Evolutionary conservation across 2,329 filamentous ascomycete genomes (phyloP).

Genomic region (Penicillium sp.): DNA sequence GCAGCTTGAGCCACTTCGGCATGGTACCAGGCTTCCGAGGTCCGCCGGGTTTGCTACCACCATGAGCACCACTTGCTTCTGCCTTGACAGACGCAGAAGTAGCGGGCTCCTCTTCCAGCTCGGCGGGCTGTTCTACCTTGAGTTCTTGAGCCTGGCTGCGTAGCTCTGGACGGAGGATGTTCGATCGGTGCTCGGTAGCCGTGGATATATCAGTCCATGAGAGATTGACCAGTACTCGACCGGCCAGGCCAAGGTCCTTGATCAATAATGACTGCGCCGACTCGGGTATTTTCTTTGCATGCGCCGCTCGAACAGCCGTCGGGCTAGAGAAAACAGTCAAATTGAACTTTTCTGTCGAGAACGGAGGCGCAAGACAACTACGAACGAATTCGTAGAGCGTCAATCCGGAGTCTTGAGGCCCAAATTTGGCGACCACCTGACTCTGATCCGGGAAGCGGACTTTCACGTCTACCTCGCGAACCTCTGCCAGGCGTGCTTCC

Average conservation of each 20-base stretch:
- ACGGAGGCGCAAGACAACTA: slow-evolving; percentile 64
- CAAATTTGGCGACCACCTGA: slow-evolving; percentile 72
- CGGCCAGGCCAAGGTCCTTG: slow-evolving; percentile 69
- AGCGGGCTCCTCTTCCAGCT: slow-evolving; percentile 54
- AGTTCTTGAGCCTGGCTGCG: slow-evolving; percentile 68
- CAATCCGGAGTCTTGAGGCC: slow-evolving; percentile 67
- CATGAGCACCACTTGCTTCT: slow-evolving; percentile 36
- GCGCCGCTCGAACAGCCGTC: slow-evolving; percentile 25
- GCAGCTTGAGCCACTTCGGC: slow-evolving; percentile 74
- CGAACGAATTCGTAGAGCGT: slow-evolving; percentile 76
- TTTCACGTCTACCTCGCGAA: slow-evolving; percentile 73
- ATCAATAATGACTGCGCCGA: slow-evolving; percentile 64
- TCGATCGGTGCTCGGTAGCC: slow-evolving; percentile 50
- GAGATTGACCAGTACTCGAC: slow-evolving; percentile 74
- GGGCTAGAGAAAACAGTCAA: slow-evolving; percentile 61
- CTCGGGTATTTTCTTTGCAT: slow-evolving; percentile 41
- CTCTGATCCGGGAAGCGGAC: slow-evolving; percentile 88
- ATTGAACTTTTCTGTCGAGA: slow-evolving; percentile 67
- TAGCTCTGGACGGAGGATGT: slow-evolving; percentile 65
- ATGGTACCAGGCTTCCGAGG: slow-evolving; percentile 45
- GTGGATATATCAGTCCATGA: slow-evolving; percentile 70
- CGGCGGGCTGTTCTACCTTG: slow-evolving; percentile 48
- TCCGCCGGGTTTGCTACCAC: slow-evolving; percentile 36
- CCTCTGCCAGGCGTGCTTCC: slow-evolving; percentile 65
- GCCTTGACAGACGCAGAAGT: slow-evolving; percentile 12